Base-by-base conservation (phyloP, 495 filamentous ascomycete species). In the Ramalina intermedia region DNA sequence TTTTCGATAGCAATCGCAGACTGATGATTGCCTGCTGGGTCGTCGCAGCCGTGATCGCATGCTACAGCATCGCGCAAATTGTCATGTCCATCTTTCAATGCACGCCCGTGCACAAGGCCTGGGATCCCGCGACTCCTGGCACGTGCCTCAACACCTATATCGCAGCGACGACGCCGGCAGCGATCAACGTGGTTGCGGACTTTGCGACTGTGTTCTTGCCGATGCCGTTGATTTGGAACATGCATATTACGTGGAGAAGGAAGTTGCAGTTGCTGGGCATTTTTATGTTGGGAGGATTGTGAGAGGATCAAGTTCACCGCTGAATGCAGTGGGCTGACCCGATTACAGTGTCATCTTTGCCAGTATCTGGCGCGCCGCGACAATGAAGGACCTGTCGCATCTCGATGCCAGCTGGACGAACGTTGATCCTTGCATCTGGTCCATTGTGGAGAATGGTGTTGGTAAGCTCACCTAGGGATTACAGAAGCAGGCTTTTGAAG, bases 181-280 rank as follows among this genome's bases (percentile, higher is more conserved):
- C 54, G 7, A 45, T 62, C 24, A 64, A 62, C 23, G 18, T 65
- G 18, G 47, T 63, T 35, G 43, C 58, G 9, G 62, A 63, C 49
- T 12, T 63, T 12, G 59, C 52, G 20, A 62, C 60, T 14, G 41
- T 63, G 16, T 37, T 64, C 13, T 42, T 54, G 11, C 62, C 62
- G 9, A 29, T 64, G 16, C 54, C 49, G 41, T 54, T 59, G 44
- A 63, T 59, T 46, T 64, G 51, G 52, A 55, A 38, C 36, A 56
- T 52, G 45, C 57, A 54, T 49, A 59, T 55, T 44, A 55, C 50
- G 42, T 41, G 55, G 60, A 66, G 53, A 41, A 53, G 48, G 45
- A 63, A 63, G 53, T n/a, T 63, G 20, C 47, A 49, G 27, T 41
- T 49, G 13, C 23, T 41, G 47, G 47, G 47, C 37, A 49, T 49